These are phyloP conservation scores for Paracoccidioides brasiliensis DNA, from an alignment of 2,329 filamentous ascomycete genomes.

Conservation along the genomic window DNA sequence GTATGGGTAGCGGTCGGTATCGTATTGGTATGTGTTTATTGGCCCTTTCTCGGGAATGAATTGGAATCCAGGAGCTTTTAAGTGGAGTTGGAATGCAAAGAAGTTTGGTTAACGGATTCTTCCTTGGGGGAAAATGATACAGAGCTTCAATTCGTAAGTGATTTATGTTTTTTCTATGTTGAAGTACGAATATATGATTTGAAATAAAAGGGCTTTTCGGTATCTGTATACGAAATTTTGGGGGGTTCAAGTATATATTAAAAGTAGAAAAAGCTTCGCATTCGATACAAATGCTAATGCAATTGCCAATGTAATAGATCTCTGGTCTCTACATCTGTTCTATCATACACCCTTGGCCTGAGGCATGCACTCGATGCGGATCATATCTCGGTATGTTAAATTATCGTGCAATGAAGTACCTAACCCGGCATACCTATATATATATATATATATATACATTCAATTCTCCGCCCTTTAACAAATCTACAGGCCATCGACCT, in stretches of 20 bases:
- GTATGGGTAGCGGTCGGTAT: conserved; percentile 48
- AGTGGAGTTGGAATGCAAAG: neutral
- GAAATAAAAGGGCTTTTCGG: neutral
- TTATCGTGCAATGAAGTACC: neutral
- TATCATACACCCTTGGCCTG: conserved; percentile 79
- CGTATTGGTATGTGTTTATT: conserved; percentile 36
- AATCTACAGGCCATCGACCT: conserved; percentile 63
- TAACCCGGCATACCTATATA: neutral
- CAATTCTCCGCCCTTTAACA: conserved; percentile 18
- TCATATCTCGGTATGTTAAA: conserved; percentile 51
- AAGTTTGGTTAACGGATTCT: neutral
- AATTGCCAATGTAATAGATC: conserved; percentile 24
- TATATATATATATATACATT: neutral
- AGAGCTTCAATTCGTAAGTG: conserved; percentile 28
- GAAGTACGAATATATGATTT: neutral
- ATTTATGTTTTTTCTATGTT: neutral
- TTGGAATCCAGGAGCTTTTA: neutral
- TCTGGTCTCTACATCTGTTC: conserved; percentile 65
- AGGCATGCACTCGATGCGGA: conserved; percentile 97
- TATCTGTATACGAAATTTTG: neutral
- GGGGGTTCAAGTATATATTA: neutral
- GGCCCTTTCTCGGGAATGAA: neutral
- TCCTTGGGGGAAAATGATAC: neutral
- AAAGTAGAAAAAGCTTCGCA: neutral
- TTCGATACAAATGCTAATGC: neutral